Conservation (phyloP, 257 asterid genomes). For the Rubia yunnanensis region DNA sequence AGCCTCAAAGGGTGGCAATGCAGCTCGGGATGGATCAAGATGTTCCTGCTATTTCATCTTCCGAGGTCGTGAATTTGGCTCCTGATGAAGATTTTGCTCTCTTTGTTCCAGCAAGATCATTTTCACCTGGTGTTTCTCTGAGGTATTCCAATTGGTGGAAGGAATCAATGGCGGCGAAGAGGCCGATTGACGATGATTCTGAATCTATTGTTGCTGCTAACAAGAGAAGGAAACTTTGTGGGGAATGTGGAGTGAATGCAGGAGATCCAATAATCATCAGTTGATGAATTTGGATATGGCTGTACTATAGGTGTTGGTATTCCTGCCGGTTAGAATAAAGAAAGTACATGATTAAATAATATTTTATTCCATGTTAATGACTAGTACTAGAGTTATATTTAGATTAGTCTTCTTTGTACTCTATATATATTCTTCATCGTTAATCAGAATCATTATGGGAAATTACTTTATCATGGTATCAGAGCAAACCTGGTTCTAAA, state of each 20-base stretch:
- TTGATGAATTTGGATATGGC: background rate
- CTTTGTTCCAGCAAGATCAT: conserved; percentile 3
- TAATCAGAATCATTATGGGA: too few species aligned
- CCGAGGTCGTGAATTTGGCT: background rate
- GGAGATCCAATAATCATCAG: background rate
- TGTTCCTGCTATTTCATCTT: conserved; percentile 13
- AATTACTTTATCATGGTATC: too few species aligned
- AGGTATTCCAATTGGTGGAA: conserved; percentile 3
- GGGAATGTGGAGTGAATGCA: background rate
- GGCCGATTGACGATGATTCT: background rate
- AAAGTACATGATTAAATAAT: too few species aligned
- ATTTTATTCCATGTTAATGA: too few species aligned
- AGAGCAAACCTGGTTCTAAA: too few species aligned
- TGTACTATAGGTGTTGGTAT: too few species aligned
- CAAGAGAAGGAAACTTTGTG: background rate
- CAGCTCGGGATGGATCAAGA: conserved; percentile 36
- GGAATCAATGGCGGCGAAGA: background rate
- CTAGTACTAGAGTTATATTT: too few species aligned
- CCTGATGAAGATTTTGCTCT: background rate
- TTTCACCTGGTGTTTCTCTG: conserved; percentile 6
- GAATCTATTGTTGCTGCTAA: background rate
- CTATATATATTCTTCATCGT: too few species aligned
- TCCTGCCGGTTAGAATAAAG: too few species aligned
- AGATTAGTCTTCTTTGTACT: too few species aligned
- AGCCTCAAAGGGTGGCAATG: conserved; percentile 28